Conservation (phyloP, 345 rosid genomes). For the Adansonia digitata region DNA sequence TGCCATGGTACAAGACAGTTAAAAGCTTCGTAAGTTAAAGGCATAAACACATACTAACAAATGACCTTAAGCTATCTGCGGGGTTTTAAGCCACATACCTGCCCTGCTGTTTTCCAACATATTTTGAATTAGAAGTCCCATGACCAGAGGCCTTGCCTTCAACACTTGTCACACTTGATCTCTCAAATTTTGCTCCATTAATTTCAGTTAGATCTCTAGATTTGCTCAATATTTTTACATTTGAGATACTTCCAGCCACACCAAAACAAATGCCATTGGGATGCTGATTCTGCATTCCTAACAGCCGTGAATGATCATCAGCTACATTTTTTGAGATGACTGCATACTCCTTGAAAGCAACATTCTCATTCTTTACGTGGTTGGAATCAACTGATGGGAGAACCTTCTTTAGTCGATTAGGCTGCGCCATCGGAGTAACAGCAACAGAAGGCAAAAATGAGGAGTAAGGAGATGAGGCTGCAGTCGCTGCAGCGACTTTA, state of each 20-base stretch:
- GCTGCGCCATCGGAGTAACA: conserved; percentile 92
- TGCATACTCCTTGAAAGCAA: conserved; percentile 12
- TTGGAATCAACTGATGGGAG: conserved; percentile 38
- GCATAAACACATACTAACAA: background rate
- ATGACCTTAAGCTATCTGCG: background rate
- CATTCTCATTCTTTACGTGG: conserved; percentile 17
- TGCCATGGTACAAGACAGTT: conserved; percentile 19
- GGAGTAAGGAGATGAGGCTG: conserved; percentile 64
- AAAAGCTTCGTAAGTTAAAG: background rate
- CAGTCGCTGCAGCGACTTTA: conserved; percentile 87
- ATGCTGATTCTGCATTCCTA: conserved; percentile 25
- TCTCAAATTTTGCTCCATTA: conserved; percentile 39
- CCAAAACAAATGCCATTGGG: conserved; percentile 41
- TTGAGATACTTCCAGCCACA: conserved; percentile 34
- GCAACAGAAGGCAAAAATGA: conserved; percentile 72
- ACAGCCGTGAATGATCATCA: conserved; percentile 17
- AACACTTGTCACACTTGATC: conserved; percentile 17
- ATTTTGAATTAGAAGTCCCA: conserved; percentile 35
- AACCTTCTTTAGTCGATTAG: conserved; percentile 53
- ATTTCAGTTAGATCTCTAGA: no score
- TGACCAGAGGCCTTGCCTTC: conserved; percentile 41
- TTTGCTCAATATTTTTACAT: conserved; percentile 52
- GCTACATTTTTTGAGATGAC: conserved; percentile 6
- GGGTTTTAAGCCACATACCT: conserved; percentile 34
- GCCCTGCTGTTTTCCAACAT: conserved; percentile 48